phyloP scores from a whole-genome alignment of 352 stramenopile genomes.

The Phytophthora hibernalis region DNA sequence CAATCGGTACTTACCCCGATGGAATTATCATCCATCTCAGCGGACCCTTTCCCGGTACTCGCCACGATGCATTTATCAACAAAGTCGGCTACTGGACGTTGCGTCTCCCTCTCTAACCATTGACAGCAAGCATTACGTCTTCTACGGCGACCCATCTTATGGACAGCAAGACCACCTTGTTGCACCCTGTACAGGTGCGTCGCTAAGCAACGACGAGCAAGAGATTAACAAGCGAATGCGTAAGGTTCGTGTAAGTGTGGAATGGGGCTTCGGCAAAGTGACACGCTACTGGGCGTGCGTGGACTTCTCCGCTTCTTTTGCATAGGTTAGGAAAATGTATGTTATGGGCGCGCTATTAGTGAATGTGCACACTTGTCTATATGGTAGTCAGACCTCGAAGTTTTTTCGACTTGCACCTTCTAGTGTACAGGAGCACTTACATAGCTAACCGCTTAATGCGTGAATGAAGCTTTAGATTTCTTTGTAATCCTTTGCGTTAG shows the following conservation, averaged over 20 bases:
- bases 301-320: constrained; percentile 20
- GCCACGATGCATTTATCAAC: constrained; percentile 10
- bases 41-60: too few species aligned
- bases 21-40: too few species aligned
- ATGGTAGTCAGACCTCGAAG: too few species aligned
- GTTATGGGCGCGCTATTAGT: too few species aligned
- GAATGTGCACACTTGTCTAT: too few species aligned
- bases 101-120: background rate
- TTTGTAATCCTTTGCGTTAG: background rate
- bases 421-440: constrained; percentile 1
- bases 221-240: constrained; percentile 11
- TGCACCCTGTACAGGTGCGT: constrained; percentile 6
- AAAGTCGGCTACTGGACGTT: constrained; percentile 3
- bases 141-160: too few species aligned
- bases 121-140: too few species aligned
- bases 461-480: constrained; percentile 2
- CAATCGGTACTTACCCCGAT: too few species aligned
- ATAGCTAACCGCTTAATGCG: constrained; percentile 6
- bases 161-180: constrained; percentile 9
- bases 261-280: constrained; percentile 4
- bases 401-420: background rate
- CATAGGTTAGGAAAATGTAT: too few species aligned
- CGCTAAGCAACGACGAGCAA: constrained; percentile 2
- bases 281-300: constrained; percentile 10
- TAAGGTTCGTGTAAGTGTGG: constrained; percentile 8